A percentile compares a stretch with the other conserved stretches of the same genome.
These are phyloP conservation scores for Microbotryum intermedium DNA, from an alignment of 1,284 basidiomycete species.

Conservation along the genomic window DNA sequence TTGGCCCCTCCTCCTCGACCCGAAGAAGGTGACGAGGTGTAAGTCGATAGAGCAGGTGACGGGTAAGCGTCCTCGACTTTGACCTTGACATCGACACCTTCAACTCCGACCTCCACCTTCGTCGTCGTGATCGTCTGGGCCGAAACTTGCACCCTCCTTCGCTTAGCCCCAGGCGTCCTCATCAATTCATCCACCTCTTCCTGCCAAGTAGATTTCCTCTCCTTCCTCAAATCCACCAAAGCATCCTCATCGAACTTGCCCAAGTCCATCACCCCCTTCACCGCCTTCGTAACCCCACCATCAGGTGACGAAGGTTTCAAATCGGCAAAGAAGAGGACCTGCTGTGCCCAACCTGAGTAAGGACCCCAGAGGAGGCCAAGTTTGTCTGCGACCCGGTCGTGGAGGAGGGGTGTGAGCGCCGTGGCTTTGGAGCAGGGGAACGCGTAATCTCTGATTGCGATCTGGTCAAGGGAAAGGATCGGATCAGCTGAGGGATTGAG, in stretches of 20 bases:
- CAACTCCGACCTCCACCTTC: not conserved
- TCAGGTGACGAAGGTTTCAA: constrained; percentile 37
- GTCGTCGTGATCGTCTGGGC: not conserved
- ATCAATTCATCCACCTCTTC: constrained; percentile 19
- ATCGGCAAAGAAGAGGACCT: constrained; percentile 57
- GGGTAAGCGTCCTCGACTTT: constrained; percentile 2
- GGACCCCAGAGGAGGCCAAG: constrained; percentile 58
- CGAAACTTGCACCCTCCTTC: not conserved
- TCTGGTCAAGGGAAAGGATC: constrained; percentile 45
- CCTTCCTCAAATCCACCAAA: not conserved
- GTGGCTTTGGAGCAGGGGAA: constrained; percentile 48
- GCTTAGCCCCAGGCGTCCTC: constrained; percentile 3
- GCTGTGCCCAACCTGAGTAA: constrained; percentile 86
- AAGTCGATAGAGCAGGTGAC: too few species aligned
- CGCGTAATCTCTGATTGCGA: constrained; percentile 72
- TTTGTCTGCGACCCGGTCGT: constrained; percentile 63
- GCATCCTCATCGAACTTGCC: constrained; percentile 1
- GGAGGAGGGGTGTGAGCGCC: constrained; percentile 66
- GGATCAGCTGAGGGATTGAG: not conserved
- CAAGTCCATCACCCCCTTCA: not conserved
- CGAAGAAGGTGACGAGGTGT: too few species aligned
- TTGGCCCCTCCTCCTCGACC: too few species aligned
- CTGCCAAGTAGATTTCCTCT: constrained; percentile 15
- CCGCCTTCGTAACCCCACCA: not conserved
- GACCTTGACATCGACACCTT: not conserved